Base-by-base conservation (phyloP, 257 asterid genomes). In the Nicotiana tomentosiformis region DNA sequence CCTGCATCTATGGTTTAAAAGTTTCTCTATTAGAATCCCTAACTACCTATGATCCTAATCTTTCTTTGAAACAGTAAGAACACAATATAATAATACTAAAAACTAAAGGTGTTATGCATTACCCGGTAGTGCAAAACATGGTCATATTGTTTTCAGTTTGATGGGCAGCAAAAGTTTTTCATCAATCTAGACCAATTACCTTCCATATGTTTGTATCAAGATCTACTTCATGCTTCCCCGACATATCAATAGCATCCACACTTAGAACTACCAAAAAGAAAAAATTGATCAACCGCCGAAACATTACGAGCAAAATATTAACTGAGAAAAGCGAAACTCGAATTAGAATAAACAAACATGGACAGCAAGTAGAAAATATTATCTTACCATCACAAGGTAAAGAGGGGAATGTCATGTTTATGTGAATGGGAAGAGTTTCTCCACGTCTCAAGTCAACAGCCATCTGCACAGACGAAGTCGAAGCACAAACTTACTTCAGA, bases 141-240 rank as follows among this genome's bases (percentile, higher is more conserved):
- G 20, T 46, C 4, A 12, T 72, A 14, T 46, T 46, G 39, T 72
- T 72, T 72, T 46, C 79, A 72, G 23, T 72, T 72, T 0, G 2
- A 72, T 46, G 12, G 29, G 14, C 61, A 72, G 61, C 39, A 0
- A 46, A 46, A 46, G 2, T 0, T 1, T 29, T 46, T 46, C 33
- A 4, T 23, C 8, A 12, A 61, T 14, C 61, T 46, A 72, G 43
- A 56, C 35, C 80, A 32, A 88, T 84, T 84, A 93, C 99, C 97
- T 96, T 96, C 99, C 99, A 96, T 81, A 96, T 96, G 87, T 92
- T 96, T 80, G 98, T 96, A 89, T 96, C 98, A 85, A 96, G 99
- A 91, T 96, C 99, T 79, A 94, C 99, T 91, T 96, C 99, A 91
- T 96, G 99, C 90, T 94, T 96, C 85, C 99, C 99, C 3, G 99